Evolutionary conservation across 306 rosid genomes (phyloP), one percentile per base, ranked within the genome.

Genomic region (Cicer pinnatifidum): DNA sequence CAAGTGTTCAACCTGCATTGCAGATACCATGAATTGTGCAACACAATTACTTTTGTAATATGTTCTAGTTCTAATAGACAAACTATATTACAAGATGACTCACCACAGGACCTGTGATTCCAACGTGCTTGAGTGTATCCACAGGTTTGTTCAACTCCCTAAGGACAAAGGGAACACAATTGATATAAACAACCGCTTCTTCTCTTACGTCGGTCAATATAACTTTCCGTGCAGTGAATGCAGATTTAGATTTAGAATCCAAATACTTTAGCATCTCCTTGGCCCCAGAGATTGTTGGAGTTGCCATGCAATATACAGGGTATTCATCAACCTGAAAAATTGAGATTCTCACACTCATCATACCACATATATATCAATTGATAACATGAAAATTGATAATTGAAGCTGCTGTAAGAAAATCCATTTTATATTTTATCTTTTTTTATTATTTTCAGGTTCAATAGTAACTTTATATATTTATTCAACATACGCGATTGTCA

Each of bases 261-360:
- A 92, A 85, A 77, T 85, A 87, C 51, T 82, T 69, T 65, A 92
- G 79, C 89, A 92, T 90, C 88, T 88, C 94, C 89, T 83, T 87
- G 78, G 97, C 97, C 79, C 97, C 97, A 67, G 86, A 73, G 72
- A 88, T 83, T 65, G 93, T 88, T 63, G 97, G 97, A 61, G 97
- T 90, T 77, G 96, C 97, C 96, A 89, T 92, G 85, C 97, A 89
- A 76, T 87, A 92, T 64, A 92, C 91, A 53, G 96, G 89, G 86
- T 84, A 90, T 76, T 85, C 92, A 75, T 92, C 87, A 84, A 92
- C 96, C 97, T 63, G 44, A 67, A 52, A 54, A 80, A 75, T 61
- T 19, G 71, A 23, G 11, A 66, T 20, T 66, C 39, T 17, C 39
- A 17, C 28, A 17, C 54, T 44, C 52, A 66, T 12, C 52, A 43